Base-by-base conservation (phyloP, 805 yeast species). In the Kockiozyma suomiensis region DNA sequence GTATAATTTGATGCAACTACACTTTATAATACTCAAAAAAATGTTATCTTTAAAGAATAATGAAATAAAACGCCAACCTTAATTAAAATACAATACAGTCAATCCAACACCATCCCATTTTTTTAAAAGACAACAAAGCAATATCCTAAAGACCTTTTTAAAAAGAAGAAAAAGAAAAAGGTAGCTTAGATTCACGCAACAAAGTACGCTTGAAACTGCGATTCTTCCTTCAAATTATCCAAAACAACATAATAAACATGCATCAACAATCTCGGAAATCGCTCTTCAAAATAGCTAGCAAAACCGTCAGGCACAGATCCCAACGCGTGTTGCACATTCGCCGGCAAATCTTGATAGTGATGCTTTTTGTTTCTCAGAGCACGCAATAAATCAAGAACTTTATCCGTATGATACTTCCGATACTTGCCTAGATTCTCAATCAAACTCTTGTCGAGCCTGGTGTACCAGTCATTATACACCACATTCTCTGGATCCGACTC, bases 321-420 rank as follows among this genome's bases (percentile, higher is more conserved):
- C 83, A 94, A 87, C 51, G 82, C 79, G 15, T 70, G 71, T 54
- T 83, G 84, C 59, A 94, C 78, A 13, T 77, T 81, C 8, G 75
- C 79, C 0, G 97, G 97, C 70, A 92, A 75, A 72, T 94, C 99
- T 74, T 90, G 90, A 73, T 82, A 93, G 73, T 94, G 99, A 73
- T 94, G 98, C 70, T 90, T 87, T 73, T 94, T 94, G 76, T 94
- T 94, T 68, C 99, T 80, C 67, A 94, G 74, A 0, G 97, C 97
- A 59, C 99, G 78, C 59, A 94, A 74, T 53, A 94, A 75, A 72
- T 94, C 99, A 85, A 91, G 84, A 48, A 94, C 74, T 68, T 85
- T 88, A 58, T 81, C 84, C 0, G 87, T 82, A 65, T 87, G 86
- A 72, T 94, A 94, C 73, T 90, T 92, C 67, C 99, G 81, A 72